Evolutionary conservation across 2,329 filamentous ascomycete genomes (phyloP).

Genomic region (Colletotrichum gigasporum): DNA sequence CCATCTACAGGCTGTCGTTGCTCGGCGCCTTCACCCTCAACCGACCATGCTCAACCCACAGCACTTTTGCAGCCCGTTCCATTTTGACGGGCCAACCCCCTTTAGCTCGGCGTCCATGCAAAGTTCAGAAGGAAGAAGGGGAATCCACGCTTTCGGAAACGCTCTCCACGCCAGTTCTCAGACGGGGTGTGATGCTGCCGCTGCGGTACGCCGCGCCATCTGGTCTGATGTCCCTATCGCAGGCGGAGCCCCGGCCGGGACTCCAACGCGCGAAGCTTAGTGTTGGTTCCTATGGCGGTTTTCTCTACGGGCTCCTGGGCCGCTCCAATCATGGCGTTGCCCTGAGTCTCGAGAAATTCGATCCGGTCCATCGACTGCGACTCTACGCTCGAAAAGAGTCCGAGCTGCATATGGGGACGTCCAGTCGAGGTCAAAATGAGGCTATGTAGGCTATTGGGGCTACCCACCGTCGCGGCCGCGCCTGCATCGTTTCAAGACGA

Average conservation of each 20-base stretch:
- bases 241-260: slow-evolving; percentile 26
- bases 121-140: slow-evolving; percentile 7
- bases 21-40: slow-evolving; percentile 41
- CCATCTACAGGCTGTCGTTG: slow-evolving; percentile 44
- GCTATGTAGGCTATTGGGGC: background rate
- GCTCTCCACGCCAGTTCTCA: slow-evolving; percentile 7
- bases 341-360: slow-evolving; percentile 17
- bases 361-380: slow-evolving; percentile 13
- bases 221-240: slow-evolving; percentile 30
- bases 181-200: slow-evolving; percentile 3
- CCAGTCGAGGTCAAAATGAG: slow-evolving; percentile 1
- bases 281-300: slow-evolving; percentile 17
- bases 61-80: slow-evolving; percentile 12
- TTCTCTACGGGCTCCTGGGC: slow-evolving; percentile 7
- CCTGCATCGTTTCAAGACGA: slow-evolving; percentile 32
- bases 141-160: slow-evolving; percentile 21
- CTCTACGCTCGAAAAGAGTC: background rate
- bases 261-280: slow-evolving; percentile 11
- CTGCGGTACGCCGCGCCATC: slow-evolving; percentile 17
- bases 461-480: slow-evolving; percentile 22
- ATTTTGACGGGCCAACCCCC: slow-evolving; percentile 14
- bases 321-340: slow-evolving; percentile 25
- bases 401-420: slow-evolving; percentile 16
- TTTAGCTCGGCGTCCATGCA: slow-evolving; percentile 21
- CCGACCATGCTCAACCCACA: slow-evolving; percentile 15